Evolutionary conservation across 2,329 filamentous ascomycete genomes (phyloP).

Genomic region (Ophiostoma angusticollis): DNA sequence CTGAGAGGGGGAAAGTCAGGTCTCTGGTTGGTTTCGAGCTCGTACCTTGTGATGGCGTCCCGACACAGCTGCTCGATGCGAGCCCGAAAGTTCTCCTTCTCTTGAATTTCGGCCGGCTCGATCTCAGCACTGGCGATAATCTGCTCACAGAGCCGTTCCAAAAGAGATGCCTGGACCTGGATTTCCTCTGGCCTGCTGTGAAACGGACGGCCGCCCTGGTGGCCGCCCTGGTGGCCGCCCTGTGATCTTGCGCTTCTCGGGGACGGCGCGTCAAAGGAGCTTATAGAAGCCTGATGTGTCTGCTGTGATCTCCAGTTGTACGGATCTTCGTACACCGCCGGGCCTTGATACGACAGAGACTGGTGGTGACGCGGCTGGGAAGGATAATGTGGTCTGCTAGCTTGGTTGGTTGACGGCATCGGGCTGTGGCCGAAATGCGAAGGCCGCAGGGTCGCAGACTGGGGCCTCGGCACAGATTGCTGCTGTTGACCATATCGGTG

Average conservation of each 20-base stretch:
- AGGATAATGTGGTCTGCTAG: constrained; percentile 10
- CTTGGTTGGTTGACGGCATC: constrained; percentile 9
- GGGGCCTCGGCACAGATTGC: constrained; percentile 19
- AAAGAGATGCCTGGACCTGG: constrained; percentile 31
- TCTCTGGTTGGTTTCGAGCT: constrained; percentile 27
- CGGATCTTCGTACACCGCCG: constrained; percentile 14
- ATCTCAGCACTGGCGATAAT: constrained; percentile 52
- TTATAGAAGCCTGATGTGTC: constrained; percentile 6
- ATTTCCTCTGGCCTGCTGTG: constrained; percentile 30
- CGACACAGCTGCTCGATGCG: constrained; percentile 53
- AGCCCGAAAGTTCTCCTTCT: constrained; percentile 59
- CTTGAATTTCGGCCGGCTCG: constrained; percentile 44
- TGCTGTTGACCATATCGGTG: constrained; percentile 12
- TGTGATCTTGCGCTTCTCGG: constrained; percentile 8
- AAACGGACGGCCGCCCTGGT: constrained; percentile 17
- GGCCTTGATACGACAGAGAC: constrained; percentile 22
- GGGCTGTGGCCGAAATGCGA: constrained; percentile 16
- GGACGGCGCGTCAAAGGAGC: constrained; percentile 13
- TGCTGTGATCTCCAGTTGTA: constrained; percentile 19
- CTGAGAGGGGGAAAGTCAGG: constrained; percentile 37
- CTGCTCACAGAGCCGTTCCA: constrained; percentile 34
- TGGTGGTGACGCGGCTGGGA: constrained; percentile 20
- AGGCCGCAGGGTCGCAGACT: constrained; percentile 22
- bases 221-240: constrained; percentile 1
- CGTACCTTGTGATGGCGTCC: constrained; percentile 41